Base-by-base conservation (phyloP, 345 rosid species). In the Alliaria petiolata region DNA sequence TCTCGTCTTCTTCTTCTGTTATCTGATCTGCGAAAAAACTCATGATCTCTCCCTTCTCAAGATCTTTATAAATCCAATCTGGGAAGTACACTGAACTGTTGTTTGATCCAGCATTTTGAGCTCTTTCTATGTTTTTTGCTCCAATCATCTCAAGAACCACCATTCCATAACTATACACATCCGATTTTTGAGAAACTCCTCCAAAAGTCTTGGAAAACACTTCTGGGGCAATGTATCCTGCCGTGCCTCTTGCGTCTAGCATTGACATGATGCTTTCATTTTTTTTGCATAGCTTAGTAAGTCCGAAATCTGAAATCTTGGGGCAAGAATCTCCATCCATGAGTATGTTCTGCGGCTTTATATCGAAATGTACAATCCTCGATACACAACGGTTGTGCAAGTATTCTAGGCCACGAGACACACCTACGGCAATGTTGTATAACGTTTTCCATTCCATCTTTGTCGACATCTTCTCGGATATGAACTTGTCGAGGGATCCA, bases 231-330 rank as follows among this genome's bases (percentile, higher is more conserved):
- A 83, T 83, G 69, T 85, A 85, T 6, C 89, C 87, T 2, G 25
- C 33, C 0, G 89, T 81, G 40, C 89, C 87, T 66, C 89, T 74
- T 2, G 76, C 65, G 6, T 71, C 77, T n/a, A 68, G 59, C 79
- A 81, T 69, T 1, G 89, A 79, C 3, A 83, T 57, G 2, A 71
- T 42, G 55, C 83, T 83, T 36, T 80, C 84, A 10, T 69, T 73
- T 4, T 47, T 70, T 16, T 74, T 61, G 40, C 84, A 74, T 25
- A 76, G 70, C 45, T 82, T 82, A 6, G 89, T 81, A 17, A 85
- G 89, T 2, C 89, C 87, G 3, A 85, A 85, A 58, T 85, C 89
- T 0, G 83, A 79, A n/a, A 83, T 83, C 22, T 85, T 83, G 0
- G 87, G 89, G 33, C 22, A 28, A 16, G 79, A 80, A 0, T 74